phyloP scores from a whole-genome alignment of 306 rosid species.

The Prosopis cineraria region DNA sequence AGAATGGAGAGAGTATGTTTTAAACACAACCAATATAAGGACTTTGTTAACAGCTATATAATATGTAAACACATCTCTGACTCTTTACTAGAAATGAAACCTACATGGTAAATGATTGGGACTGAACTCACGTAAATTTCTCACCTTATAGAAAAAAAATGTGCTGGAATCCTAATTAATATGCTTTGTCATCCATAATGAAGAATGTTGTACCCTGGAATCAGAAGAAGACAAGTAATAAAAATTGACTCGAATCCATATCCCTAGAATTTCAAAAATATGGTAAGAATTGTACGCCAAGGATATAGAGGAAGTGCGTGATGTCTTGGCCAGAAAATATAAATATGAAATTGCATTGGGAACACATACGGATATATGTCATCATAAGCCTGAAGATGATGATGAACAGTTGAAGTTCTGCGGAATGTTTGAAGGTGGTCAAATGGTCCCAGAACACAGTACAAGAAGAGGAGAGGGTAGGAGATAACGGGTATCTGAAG shows the following conservation, averaged over 20 bases:
- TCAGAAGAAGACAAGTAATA: not conserved
- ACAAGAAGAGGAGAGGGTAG: not conserved
- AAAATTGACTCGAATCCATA: not conserved
- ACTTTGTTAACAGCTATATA: too few relatives aligned
- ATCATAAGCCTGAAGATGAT: constrained; percentile 13
- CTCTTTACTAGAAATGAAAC: too few relatives aligned
- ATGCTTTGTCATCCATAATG: not conserved
- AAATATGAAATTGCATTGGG: constrained; percentile 33
- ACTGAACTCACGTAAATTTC: not conserved
- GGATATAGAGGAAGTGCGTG: not conserved
- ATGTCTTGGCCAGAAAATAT: constrained; percentile 14
- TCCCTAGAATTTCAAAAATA: not conserved
- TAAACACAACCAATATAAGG: too few relatives aligned
- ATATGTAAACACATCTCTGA: too few relatives aligned
- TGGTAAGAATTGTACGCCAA: constrained; percentile 19
- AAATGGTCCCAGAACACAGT: constrained; percentile 49
- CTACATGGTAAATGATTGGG: too few relatives aligned
- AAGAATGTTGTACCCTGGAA: not conserved
- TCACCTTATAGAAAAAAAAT: not conserved
- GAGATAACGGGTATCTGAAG: too few relatives aligned
- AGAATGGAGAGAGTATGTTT: too few relatives aligned
- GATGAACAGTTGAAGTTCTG: not conserved
- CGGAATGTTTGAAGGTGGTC: constrained; percentile 32
- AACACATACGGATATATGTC: constrained; percentile 20
- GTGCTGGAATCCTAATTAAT: not conserved